Base-by-base conservation (phyloP, 805 yeast species). In the Scheffersomyces coipomensis region DNA sequence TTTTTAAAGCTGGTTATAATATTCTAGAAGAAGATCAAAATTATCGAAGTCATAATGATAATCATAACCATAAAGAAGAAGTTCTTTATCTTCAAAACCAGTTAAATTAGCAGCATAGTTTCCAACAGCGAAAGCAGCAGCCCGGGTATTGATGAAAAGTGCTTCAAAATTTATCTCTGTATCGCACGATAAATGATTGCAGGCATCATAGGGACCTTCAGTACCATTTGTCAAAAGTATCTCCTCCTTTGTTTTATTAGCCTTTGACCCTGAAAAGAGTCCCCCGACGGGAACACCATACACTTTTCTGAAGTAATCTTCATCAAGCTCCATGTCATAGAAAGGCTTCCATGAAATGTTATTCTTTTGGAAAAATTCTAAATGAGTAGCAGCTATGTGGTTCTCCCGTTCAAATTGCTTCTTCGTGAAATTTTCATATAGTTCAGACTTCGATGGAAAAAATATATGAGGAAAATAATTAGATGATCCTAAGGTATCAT, bases 401-500 rank as follows among this genome's bases (percentile, higher is more conserved):
- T 27, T 27, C 18, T 15, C 18, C 10, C 12, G n/a, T 12, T 13
- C 15, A 15, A 5, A 5, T 27, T 4, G 5, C 15, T 6, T 21
- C 9, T 9, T 21, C 6, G 23, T 21, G n/a, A n/a, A n/a, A n/a
- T n/a, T n/a, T n/a, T n/a, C n/a, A 21, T 21, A 21, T 7, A 17
- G 23, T n/a, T 6, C 17, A 15, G 23, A 17, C 17, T 25, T 23
- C 11, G 23, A 7, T 4, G 34, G 24, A 18, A 29, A 32, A 22
- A 19, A 36, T 19, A 36, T 23, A 11, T 36, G 39, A 26, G 19
- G 21, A 7, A 13, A 19, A 22, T 36, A 36, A 19, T 36, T 36
- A 2, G 32, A 18, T 5, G 39, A 36, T 3, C 29, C 39, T n/a
- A 36, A 6, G 25, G 22, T 29, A 19, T 36, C 34, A 30, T 36